A percentile compares a stretch with the other conserved stretches of the same genome.
Evolutionary conservation across 306 rosid genomes (phyloP).

Genomic region (Castanospermum australe): DNA sequence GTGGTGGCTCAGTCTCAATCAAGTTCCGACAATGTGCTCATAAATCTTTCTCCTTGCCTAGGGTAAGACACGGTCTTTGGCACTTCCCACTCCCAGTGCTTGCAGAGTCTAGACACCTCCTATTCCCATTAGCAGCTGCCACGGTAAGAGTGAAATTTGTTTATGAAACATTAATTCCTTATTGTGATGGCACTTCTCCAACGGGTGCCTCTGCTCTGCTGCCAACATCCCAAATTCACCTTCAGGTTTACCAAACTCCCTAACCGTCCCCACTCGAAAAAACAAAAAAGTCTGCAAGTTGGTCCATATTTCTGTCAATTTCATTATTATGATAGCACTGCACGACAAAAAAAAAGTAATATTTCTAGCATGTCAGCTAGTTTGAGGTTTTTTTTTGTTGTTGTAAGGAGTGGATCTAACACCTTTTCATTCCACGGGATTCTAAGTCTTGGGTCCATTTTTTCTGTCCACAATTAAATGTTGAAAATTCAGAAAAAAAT

Average conservation of each 20-base stretch:
- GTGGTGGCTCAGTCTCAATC: slow-evolving; percentile 16
- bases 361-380: neutral
- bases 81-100: slow-evolving; percentile 42
- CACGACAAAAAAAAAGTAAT: too few species aligned
- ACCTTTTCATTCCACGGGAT: too few species aligned
- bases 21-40: slow-evolving; percentile 33
- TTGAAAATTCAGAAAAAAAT: too few species aligned
- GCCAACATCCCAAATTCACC: neutral
- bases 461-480: too few species aligned
- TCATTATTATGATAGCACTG: too few species aligned
- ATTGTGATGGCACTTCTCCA: slow-evolving; percentile 11
- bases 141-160: slow-evolving; percentile 12
- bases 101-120: slow-evolving; percentile 45
- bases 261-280: neutral
- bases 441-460: too few species aligned
- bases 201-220: neutral
- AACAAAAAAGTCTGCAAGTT: too few species aligned
- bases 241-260: slow-evolving; percentile 17
- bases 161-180: too few species aligned
- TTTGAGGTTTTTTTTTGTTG: neutral
- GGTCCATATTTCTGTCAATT: too few species aligned
- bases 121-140: slow-evolving; percentile 22
- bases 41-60: slow-evolving; percentile 38
- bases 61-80: slow-evolving; percentile 38
- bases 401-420: slow-evolving; percentile 3